phyloP scores from a whole-genome alignment of 257 asterid genomes.

The Cinchona pubescens region DNA sequence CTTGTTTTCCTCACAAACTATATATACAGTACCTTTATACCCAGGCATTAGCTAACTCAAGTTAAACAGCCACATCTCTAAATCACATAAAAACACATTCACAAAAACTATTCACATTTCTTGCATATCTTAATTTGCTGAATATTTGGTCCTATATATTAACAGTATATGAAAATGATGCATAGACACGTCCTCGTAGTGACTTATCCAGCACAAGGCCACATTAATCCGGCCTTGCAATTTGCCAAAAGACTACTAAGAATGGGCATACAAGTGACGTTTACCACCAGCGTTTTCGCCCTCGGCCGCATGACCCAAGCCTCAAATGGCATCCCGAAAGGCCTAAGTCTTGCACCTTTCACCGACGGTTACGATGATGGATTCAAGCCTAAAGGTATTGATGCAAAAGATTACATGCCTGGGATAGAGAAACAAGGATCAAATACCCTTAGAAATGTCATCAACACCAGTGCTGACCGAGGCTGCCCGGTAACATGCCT shows the following conservation, averaged over 20 bases:
- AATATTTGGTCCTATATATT: no score
- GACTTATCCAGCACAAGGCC: conserved; percentile 35
- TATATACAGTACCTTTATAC: not conserved
- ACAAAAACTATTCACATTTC: not conserved
- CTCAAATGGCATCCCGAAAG: not conserved
- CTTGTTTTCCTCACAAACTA: not conserved
- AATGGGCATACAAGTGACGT: conserved; percentile 25
- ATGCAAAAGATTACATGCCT: conserved; percentile 14
- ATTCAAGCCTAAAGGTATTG: not conserved
- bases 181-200: conserved; percentile 24
- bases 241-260: conserved; percentile 25
- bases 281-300: conserved; percentile 21
- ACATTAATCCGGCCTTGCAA: conserved; percentile 31
- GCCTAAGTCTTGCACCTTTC: conserved; percentile 20
- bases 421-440: conserved; percentile 25
- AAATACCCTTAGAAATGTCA: conserved; percentile 14
- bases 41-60: not conserved
- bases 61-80: not conserved
- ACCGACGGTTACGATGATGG: conserved; percentile 31
- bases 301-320: conserved; percentile 11
- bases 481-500: conserved; percentile 28
- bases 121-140: not conserved
- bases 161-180: no score
- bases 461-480: conserved; percentile 11
- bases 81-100: not conserved